Evolutionary conservation across 805 yeast species (phyloP), one percentile per base, ranked within the genome.

Genomic region (Candida michaelii): DNA sequence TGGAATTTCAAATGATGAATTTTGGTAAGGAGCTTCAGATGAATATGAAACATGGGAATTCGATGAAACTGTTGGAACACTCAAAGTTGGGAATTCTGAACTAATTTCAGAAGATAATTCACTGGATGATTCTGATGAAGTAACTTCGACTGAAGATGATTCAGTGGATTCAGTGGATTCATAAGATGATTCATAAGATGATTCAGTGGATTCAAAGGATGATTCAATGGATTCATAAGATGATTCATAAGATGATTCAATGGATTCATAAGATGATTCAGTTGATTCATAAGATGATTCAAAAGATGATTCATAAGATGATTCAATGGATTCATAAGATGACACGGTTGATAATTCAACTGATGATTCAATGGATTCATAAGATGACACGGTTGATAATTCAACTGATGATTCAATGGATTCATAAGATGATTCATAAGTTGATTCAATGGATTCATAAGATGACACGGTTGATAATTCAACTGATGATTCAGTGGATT

Each of bases 71-170:
- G 29, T 9, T 27, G 34, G 23, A 18, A 25, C 32, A 30, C 13
- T 34, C 27, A 16, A 21, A 23, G 13, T 33, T 17, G 36, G 15
- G 12, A 4, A n/a, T 5, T 16, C 39, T 27, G 29, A 27, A 12
- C 29, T 27, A 8, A 12, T 9, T 27, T 27, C 29, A 27, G 5
- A 8, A 12, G 29, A 27, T 9, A 31, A 30, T 30, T 30, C 13
- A 16, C 34, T 30, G 15, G 34, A 30, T 30, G 34, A 30, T 30
- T 32, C 36, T n/a, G 36, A 18, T 19, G 36, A 32, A 5, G 33
- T 16, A 3, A n/a, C n/a, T n/a, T n/a, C n/a, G n/a, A 10, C 33
- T 15, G 13, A 29, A 14, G 16, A 13, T 29, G 31, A 5, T 29
- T 29, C 31, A 8, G 29, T 7, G 4, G 29, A 25, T 25, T 29